Evolutionary conservation across 2,329 filamentous ascomycete species (phyloP), one percentile per base, ranked within the genome.

Genomic region (Chaetomiaceae sp.): DNA sequence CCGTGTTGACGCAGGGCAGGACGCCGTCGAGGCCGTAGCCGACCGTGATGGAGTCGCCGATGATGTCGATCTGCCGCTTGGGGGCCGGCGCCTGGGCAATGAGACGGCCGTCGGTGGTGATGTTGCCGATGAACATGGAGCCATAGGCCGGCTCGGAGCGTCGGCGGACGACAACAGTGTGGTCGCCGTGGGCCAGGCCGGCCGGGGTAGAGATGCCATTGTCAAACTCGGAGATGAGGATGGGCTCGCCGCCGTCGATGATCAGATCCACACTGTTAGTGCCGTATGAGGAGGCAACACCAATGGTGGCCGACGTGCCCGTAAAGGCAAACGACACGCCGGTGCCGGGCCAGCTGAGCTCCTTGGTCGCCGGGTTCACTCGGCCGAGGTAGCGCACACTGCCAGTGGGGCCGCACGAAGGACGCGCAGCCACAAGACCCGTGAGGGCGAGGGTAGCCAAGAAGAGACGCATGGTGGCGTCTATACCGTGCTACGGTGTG

Each of bases 21-120:
- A n/a, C 17, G 38, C 38, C 38, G 38, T 41, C 38, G n/a, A 41
- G 38, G 13, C 38, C 38, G 21, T 41, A 41, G 38, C 38, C 38
- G 21, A 41, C 38, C 5, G 21, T 41, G 38, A 41, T 41, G 38
- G 38, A 41, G n/a, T 41, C 38, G 21, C 38, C 38, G 38, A 41
- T 41, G 14, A 41, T 41, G 13, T 41, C 38, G 20, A 41, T 41
- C 21, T 41, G 38, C 13, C 38, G 38, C 8, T 25, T 25, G 4
- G 21, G 21, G 21, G 38, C 38, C 3, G 38, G 13, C 14, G 38
- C 13, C 5, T 20, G 7, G 3, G 38, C 17, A 6, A 16, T 9
- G 14, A 41, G n/a, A 4, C 17, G 38, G 21, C 38, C 38, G n/a
- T 41, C 21, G 21, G 38, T 41, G 38, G 38, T 41, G 21, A 41